Evolutionary conservation across 2,329 filamentous ascomycete genomes (phyloP).

Genomic region (Penicillium fuscoglaucum): DNA sequence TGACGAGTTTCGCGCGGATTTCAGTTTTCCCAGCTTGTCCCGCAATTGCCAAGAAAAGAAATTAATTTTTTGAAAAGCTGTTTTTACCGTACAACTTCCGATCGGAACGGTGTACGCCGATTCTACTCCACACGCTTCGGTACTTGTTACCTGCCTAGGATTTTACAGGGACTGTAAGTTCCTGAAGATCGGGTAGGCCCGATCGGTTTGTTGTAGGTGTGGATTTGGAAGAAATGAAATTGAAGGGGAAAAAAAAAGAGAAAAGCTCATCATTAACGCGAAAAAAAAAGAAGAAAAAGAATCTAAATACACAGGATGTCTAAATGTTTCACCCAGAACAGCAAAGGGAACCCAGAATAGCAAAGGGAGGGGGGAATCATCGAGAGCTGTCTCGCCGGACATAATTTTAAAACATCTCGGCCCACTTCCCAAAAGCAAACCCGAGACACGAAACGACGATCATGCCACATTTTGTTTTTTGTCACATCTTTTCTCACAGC

Average conservation of each 20-base stretch:
- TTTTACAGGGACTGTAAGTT: background rate
- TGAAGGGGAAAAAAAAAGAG: background rate
- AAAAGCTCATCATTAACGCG: constrained; percentile 7
- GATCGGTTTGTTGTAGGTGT: background rate
- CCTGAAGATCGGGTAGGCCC: background rate
- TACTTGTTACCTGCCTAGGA: background rate
- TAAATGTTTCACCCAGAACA: constrained; percentile 11
- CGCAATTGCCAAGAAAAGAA: background rate
- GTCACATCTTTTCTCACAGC: constrained; percentile 23
- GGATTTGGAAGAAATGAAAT: background rate
- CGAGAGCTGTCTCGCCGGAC: constrained; percentile 7
- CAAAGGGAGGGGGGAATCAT: constrained; percentile 4
- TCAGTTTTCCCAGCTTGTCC: background rate
- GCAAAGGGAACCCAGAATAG: constrained; percentile 1
- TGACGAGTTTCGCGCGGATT: background rate
- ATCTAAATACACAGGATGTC: constrained; percentile 11
- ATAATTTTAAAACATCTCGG: background rate
- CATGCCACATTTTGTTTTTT: background rate
- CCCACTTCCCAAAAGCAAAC: background rate
- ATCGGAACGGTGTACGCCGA: background rate
- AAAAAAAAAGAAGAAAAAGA: background rate
- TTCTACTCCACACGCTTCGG: background rate
- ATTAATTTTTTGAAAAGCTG: background rate
- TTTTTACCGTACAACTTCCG: background rate
- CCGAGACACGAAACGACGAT: background rate